phyloP scores from a whole-genome alignment of 1,284 basidiomycete genomes.

The Meripilus lineatus region DNA sequence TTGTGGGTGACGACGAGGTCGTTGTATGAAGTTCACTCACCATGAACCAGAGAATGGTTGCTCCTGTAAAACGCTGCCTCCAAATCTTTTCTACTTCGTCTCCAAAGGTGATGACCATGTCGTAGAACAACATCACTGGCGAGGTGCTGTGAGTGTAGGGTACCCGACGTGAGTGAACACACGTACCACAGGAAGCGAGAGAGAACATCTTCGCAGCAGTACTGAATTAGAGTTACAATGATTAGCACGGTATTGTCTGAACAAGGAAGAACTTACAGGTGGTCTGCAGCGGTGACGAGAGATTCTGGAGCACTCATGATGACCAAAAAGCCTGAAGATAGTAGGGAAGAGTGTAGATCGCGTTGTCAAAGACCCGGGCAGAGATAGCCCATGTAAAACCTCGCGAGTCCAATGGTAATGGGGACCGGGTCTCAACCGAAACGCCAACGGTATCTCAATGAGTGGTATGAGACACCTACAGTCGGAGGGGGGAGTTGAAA shows the following conservation, averaged over 20 bases:
- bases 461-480: too few species aligned
- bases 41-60: constrained; percentile 23
- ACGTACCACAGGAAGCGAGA: constrained; percentile 24
- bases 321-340: too few species aligned
- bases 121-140: constrained; percentile 25
- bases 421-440: too few species aligned
- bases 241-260: not conserved
- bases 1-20: not conserved
- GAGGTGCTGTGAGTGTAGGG: not conserved
- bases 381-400: too few species aligned
- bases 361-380: too few species aligned
- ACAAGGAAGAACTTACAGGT: constrained; percentile 16
- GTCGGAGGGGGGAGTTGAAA: too few species aligned
- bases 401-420: too few species aligned
- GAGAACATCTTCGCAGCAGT: constrained; percentile 25
- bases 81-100: constrained; percentile 26
- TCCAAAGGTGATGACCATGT: constrained; percentile 24
- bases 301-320: constrained; percentile 4
- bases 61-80: constrained; percentile 24
- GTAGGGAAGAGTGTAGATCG: too few species aligned
- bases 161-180: not conserved
- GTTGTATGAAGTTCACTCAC: constrained; percentile 11
- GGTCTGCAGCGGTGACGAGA: constrained; percentile 16
- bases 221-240: constrained; percentile 9
- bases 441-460: too few species aligned